A percentile compares a stretch with the other conserved stretches of the same genome.
Conservation (phyloP, 331 rosid genomes). For the Rosa hybrid region DNA sequence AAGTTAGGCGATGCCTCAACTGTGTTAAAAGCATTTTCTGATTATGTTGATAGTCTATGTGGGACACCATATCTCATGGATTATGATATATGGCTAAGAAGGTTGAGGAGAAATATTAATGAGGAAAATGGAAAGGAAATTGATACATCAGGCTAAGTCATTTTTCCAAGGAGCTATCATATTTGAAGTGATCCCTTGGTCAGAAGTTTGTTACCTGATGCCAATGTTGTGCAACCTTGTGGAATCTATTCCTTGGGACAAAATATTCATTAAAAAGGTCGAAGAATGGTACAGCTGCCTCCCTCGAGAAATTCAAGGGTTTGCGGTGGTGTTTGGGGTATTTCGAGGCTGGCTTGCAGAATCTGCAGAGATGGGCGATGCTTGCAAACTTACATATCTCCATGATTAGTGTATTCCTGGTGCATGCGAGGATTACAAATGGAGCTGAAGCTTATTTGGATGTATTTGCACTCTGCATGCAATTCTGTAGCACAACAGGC, state of each 20-base stretch:
- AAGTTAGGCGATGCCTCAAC: constrained; percentile 89
- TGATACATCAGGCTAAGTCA: constrained; percentile 51
- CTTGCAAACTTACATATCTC: neutral
- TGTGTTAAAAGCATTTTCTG: constrained; percentile 86
- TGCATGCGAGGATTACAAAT: neutral
- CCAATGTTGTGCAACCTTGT: constrained; percentile 34
- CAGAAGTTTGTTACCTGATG: constrained; percentile 34
- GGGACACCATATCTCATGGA: constrained; percentile 98
- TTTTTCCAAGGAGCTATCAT: constrained; percentile 22
- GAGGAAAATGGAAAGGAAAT: constrained; percentile 90
- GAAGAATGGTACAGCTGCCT: constrained; percentile 18
- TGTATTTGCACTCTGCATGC: constrained; percentile 27
- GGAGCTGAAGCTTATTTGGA: constrained; percentile 8
- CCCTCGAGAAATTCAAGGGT: constrained; percentile 28
- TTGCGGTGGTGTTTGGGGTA: constrained; percentile 18
- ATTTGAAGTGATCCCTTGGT: constrained; percentile 23
- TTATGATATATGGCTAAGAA: constrained; percentile 89
- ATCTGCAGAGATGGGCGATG: constrained; percentile 5
- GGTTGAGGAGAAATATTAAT: constrained; percentile 73
- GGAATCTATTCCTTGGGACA: constrained; percentile 17
- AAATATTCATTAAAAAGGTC: constrained; percentile 18
- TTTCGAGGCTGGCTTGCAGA: constrained; percentile 28
- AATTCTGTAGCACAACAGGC: constrained; percentile 29
- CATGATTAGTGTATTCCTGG: neutral
- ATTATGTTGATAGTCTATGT: constrained; percentile 95